These are phyloP conservation scores for Trifolium subterraneum DNA, from an alignment of 306 rosid species.

Conservation along the genomic window DNA sequence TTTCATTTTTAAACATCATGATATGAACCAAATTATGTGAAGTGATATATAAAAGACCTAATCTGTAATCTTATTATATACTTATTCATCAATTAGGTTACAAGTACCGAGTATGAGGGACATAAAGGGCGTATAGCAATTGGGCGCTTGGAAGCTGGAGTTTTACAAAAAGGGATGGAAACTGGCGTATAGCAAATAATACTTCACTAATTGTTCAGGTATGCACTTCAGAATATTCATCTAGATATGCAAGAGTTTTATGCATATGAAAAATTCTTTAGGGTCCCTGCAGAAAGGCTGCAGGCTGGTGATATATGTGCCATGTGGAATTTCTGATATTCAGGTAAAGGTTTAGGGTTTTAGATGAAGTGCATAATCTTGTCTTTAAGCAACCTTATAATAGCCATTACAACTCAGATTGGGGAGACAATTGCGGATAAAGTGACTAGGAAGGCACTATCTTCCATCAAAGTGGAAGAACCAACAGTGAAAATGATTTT, in stretches of 20 bases:
- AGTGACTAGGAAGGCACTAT: constrained; percentile 74
- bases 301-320: constrained; percentile 99
- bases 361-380: constrained; percentile 29
- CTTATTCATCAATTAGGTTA: constrained; percentile 58
- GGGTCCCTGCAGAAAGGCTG: constrained; percentile 83
- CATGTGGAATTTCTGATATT: constrained; percentile 90
- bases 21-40: constrained; percentile 10
- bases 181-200: no score
- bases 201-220: no score
- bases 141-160: no score
- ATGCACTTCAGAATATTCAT: constrained; percentile 86
- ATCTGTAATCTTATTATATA: constrained; percentile 27
- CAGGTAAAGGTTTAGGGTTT: constrained; percentile 64
- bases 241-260: constrained; percentile 84
- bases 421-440: constrained; percentile 97
- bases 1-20: constrained; percentile 20
- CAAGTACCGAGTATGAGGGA: constrained; percentile 89
- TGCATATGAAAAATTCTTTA: constrained; percentile 82
- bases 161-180: no score
- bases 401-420: constrained; percentile 57
- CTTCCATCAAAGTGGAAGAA: constrained; percentile 97
- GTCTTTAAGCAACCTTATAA: constrained; percentile 19
- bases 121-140: no score
- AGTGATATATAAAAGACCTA: constrained; percentile 25
- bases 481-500: constrained; percentile 98